Evolutionary conservation across 148 eudicot species (phyloP), one percentile per base, ranked within the genome.

Genomic region (Tetragonia tetragonoides): DNA sequence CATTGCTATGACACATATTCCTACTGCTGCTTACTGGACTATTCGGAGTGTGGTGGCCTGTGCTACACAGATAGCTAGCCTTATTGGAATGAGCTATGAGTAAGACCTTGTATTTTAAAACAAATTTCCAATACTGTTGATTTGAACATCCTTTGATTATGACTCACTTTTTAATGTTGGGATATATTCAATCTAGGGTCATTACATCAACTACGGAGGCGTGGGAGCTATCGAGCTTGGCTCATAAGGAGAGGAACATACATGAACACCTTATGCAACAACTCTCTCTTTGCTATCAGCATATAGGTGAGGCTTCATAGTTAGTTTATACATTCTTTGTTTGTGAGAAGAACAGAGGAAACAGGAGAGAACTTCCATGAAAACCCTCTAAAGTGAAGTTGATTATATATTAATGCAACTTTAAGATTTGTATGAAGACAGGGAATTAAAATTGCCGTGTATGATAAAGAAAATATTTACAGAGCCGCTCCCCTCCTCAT

Each of bases 21-120:
- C 99, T 1, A 83, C 88, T 77, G 99, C 98, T 76, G 95, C 96
- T 49, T 96, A 96, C 75, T 96, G 99, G 99, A 88, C 94, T 69
- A 92, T 96, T 39, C 75, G 97, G 66, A 93, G 97, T 76, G 80
- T 93, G 73, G 95, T 96, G 37, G 93, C 92, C 41, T 88, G 92
- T 68, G 89, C 90, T 5, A 74, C 91, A 8, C 97, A 93, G 67
- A 85, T 90, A 39, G 75, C 84, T 23, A 84, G 90, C 80, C 91
- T 91, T 40, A 84, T 91, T 12, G 97, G 97, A 75, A 86, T 88
- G 89, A 87, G 88, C 42, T 84, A 84, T 28, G 91, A 90, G 99
- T 95, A 91, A 83, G 91, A 37, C 66, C 1, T 53, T 73, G 21
- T 73, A 17, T 10, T 56, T 34, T 5, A 2, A 54, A 12, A 37